phyloP scores from a whole-genome alignment of 2,329 filamentous ascomycete genomes.

The Rhynchosporium agropyri region DNA sequence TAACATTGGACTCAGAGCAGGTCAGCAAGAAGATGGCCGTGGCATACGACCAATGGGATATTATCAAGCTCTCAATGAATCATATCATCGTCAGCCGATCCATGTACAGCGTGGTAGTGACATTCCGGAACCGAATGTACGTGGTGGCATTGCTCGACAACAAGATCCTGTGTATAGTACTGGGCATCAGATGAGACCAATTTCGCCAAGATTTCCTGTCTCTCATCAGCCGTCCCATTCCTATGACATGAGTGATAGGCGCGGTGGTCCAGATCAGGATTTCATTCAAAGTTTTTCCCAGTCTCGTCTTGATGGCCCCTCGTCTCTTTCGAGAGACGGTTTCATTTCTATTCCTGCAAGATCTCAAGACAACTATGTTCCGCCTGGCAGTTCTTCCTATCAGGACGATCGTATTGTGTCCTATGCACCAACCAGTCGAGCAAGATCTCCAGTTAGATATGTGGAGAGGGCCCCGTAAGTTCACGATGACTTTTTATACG shows the following conservation, averaged over 20 bases:
- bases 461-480: constrained; percentile 39
- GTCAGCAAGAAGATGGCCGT: constrained; percentile 21
- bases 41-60: constrained; percentile 25
- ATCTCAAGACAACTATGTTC: constrained; percentile 26
- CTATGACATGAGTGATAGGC: constrained; percentile 30
- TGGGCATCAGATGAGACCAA: constrained; percentile 26
- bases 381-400: constrained; percentile 24
- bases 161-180: constrained; percentile 25
- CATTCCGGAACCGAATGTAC: constrained; percentile 24
- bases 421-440: constrained; percentile 28
- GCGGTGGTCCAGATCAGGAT: constrained; percentile 33
- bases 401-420: constrained; percentile 32
- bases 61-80: constrained; percentile 23
- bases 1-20: constrained; percentile 24
- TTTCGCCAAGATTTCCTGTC: constrained; percentile 31
- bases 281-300: constrained; percentile 40
- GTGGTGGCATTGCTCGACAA: constrained; percentile 27
- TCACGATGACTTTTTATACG: constrained; percentile 2
- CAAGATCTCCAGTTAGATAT: constrained; percentile 36
- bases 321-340: constrained; percentile 30
- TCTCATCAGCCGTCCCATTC: constrained; percentile 34
- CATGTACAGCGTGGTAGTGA: constrained; percentile 22
- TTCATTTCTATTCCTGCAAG: constrained; percentile 32
- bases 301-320: constrained; percentile 35
- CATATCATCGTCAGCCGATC: constrained; percentile 25